Evolutionary conservation across 2,329 filamentous ascomycete genomes (phyloP).

Genomic region (Talaromyces funiculosus): DNA sequence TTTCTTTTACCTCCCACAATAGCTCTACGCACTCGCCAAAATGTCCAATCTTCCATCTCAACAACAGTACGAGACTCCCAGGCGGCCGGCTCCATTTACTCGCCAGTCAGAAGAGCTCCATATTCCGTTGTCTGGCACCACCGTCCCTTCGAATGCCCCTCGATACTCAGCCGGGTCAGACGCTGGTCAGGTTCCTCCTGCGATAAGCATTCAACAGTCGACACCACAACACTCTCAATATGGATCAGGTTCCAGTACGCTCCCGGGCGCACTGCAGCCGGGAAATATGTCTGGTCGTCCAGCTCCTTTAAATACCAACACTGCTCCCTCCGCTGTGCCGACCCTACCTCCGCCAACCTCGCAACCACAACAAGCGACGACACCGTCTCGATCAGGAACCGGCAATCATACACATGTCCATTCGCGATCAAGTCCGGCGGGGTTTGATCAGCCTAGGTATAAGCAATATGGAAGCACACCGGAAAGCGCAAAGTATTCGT

Average conservation of each 20-base stretch:
- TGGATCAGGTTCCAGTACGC: conserved; percentile 35
- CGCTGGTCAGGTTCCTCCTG: conserved; percentile 45
- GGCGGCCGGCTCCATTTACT: conserved; percentile 43
- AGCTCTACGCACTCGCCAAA: conserved; percentile 29
- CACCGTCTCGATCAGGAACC: conserved; percentile 55
- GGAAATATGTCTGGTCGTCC: conserved; percentile 47
- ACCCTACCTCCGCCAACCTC: conserved; percentile 49
- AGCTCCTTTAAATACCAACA: conserved; percentile 49
- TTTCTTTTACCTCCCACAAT: conserved; percentile 31
- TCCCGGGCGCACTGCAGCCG: conserved; percentile 59
- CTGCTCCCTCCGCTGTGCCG: conserved; percentile 53
- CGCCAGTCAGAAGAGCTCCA: conserved; percentile 54
- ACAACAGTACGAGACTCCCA: conserved; percentile 47
- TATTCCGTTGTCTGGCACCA: conserved; percentile 40
- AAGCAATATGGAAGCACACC: conserved; percentile 61
- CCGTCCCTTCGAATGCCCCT: conserved; percentile 34
- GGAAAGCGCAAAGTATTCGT: conserved; percentile 60
- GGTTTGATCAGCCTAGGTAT: conserved; percentile 55
- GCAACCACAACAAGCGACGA: conserved; percentile 39
- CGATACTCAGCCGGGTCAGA: conserved; percentile 44
- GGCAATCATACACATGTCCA: conserved; percentile 54
- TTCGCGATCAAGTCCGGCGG: conserved; percentile 76
- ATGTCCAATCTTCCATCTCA: conserved; percentile 39
- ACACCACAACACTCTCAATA: conserved; percentile 46
- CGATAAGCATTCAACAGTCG: conserved; percentile 58